Evolutionary conservation across 495 filamentous ascomycete species (phyloP).

Genomic region (Amphirosellinia nigrospora): DNA sequence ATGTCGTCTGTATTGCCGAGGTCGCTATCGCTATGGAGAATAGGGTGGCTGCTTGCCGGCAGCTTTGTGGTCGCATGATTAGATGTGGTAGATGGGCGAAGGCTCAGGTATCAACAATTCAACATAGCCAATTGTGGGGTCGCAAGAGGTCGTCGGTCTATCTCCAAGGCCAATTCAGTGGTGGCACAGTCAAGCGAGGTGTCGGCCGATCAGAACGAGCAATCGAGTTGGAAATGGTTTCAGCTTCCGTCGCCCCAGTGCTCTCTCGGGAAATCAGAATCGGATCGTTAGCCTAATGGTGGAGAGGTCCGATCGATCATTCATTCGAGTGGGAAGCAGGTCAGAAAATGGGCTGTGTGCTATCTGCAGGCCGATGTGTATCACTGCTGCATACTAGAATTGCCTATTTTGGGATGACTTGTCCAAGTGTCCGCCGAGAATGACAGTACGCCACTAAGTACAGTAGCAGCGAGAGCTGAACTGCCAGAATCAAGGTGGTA

Average conservation of each 20-base stretch:
- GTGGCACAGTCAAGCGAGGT: not conserved
- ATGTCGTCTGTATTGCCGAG: slow-evolving; percentile 22
- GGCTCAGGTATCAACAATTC: not conserved
- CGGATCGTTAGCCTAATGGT: not conserved
- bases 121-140: not conserved
- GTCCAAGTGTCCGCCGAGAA: slow-evolving; percentile 3
- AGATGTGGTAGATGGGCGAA: not conserved
- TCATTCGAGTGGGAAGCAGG: not conserved
- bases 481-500: slow-evolving; percentile 6
- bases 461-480: not conserved
- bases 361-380: slow-evolving; percentile 22
- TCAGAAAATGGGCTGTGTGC: not conserved
- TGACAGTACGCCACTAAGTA: not conserved
- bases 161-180: not conserved
- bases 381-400: not conserved
- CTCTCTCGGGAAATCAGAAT: not conserved
- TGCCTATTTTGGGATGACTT: slow-evolving; percentile 23
- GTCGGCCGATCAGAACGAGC: not conserved
- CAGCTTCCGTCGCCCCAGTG: not conserved
- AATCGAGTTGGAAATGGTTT: not conserved
- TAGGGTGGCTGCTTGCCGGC: slow-evolving; percentile 9
- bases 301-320: slow-evolving; percentile 8
- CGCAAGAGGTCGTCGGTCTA: not conserved
- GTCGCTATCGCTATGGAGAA: slow-evolving; percentile 27
- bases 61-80: slow-evolving; percentile 18